phyloP scores from a whole-genome alignment of 1,284 basidiomycete species.

The Ganoderma meredithae region DNA sequence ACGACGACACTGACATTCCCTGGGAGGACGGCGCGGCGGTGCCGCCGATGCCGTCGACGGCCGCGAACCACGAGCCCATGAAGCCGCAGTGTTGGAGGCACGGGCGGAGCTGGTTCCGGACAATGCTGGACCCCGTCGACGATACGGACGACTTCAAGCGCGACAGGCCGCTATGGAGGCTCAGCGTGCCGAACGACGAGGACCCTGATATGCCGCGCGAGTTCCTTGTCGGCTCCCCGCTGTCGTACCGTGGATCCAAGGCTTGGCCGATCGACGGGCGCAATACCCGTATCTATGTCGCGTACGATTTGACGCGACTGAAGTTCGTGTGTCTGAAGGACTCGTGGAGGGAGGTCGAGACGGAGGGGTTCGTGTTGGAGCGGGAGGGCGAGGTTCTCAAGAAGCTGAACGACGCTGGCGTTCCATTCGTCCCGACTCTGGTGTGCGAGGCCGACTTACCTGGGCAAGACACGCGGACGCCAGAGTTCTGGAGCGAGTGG shows the following conservation, averaged over 20 bases:
- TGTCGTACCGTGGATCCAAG: not conserved
- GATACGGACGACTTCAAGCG: not conserved
- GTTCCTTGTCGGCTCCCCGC: slow-evolving; percentile 15
- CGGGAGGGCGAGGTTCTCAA: slow-evolving; percentile 12
- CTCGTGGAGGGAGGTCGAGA: slow-evolving; percentile 9
- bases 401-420: slow-evolving; percentile 13
- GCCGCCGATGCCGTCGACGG: not conserved
- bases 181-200: slow-evolving; percentile 10
- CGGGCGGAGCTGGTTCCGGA: not conserved
- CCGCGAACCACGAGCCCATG: not conserved
- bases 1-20: slow-evolving; percentile 1
- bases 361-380: not conserved
- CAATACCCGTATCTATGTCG: slow-evolving; percentile 14
- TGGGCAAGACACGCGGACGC: slow-evolving; percentile 4
- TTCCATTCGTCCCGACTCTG: slow-evolving; percentile 18
- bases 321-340: slow-evolving; percentile 24
- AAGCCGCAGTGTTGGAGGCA: not conserved
- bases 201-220: not conserved
- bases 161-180: slow-evolving; percentile 8
- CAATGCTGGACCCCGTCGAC: not conserved
- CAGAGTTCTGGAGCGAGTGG: not conserved
- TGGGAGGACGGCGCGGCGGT: not conserved
- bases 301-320: slow-evolving; percentile 6
- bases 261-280: not conserved
- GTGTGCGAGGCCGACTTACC: slow-evolving; percentile 17